phyloP scores from a whole-genome alignment of 768 basidiomycete species.

The Calocybe gangraenosa region DNA sequence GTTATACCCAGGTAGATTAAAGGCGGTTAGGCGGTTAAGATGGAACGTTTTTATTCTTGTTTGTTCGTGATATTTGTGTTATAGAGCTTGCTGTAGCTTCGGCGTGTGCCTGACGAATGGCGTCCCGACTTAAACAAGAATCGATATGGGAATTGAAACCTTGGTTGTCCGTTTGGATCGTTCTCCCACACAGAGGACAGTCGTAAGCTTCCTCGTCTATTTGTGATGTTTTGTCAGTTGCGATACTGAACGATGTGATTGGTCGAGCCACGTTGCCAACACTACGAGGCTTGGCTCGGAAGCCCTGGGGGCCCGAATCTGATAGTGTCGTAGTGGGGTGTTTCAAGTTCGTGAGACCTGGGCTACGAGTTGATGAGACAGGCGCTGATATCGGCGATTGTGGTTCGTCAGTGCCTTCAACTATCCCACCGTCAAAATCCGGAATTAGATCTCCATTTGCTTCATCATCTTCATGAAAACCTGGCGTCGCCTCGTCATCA shows the following conservation, averaged over 20 bases:
- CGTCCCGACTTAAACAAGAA: slow-evolving; percentile 77
- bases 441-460: slow-evolving; percentile 24
- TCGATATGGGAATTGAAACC: slow-evolving; percentile 87
- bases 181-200: slow-evolving; percentile 73
- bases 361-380: slow-evolving; percentile 18
- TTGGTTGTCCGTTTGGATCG: slow-evolving; percentile 65
- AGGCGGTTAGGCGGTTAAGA: no score
- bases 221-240: background rate
- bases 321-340: background rate
- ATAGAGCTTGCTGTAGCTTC: slow-evolving; percentile 19
- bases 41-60: no score
- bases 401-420: slow-evolving; percentile 12
- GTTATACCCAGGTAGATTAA: no score
- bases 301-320: background rate
- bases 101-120: slow-evolving; percentile 67
- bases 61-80: background rate
- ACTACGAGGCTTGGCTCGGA: slow-evolving; percentile 6
- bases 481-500: slow-evolving; percentile 43
- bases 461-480: slow-evolving; percentile 48
- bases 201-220: slow-evolving; percentile 28
- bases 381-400: slow-evolving; percentile 1
- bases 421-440: slow-evolving; percentile 16
- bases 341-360: slow-evolving; percentile 1
- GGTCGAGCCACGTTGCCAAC: background rate
- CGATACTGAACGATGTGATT: background rate